Base-by-base conservation (phyloP, 768 basidiomycete species). In the Xerocomellus chrysenteron region DNA sequence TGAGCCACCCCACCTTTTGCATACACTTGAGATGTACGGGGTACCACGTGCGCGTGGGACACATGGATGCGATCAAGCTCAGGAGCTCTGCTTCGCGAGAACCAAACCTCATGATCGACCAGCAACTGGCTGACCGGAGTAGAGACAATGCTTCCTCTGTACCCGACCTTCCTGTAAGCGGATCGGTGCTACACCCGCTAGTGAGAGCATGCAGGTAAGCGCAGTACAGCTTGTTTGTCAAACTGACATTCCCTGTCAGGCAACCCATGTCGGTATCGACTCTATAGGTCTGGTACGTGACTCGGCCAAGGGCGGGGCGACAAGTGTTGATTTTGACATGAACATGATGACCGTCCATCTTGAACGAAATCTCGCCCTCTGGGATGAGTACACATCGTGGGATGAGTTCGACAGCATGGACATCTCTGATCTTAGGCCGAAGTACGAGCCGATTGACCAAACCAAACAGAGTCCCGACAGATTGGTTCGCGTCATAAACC, bases 141-240 rank as follows among this genome's bases (percentile, higher is more conserved):
- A 75, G 63, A 47, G 67, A 59, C 19, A 81, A 60, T 1, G 80
- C 80, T 46, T 80, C 73, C 40, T 78, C 74, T 1, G 75, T 74
- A 4, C 81, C 81, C 0, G 76, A 77, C 9, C 74, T 74, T 16
- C 61, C 59, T 1, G 75, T 78, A 21, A 82, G 66, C 4, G 78
- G 77, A 63, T 82, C 81, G 10, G 71, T 68, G 16, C 76, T 63
- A 46, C 72, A 73, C 43, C 75, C 72, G 21, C 75, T 75, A 3
- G 74, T 80, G 3, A 80, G 54, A 16, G 78, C 76, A 42, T 83
- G 82, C 16, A 83, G 68, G 49, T 78, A 78, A 3, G 74, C 67
- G 43, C 68, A 70, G 52, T 71, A 79, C 9, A 80, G 65, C 40
- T 62, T 63, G 55, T 65, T 69, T 2, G 55, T 57, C 41, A 75